Base-by-base conservation (phyloP, 2,329 filamentous ascomycete species). In the Botryotinia globosa region DNA sequence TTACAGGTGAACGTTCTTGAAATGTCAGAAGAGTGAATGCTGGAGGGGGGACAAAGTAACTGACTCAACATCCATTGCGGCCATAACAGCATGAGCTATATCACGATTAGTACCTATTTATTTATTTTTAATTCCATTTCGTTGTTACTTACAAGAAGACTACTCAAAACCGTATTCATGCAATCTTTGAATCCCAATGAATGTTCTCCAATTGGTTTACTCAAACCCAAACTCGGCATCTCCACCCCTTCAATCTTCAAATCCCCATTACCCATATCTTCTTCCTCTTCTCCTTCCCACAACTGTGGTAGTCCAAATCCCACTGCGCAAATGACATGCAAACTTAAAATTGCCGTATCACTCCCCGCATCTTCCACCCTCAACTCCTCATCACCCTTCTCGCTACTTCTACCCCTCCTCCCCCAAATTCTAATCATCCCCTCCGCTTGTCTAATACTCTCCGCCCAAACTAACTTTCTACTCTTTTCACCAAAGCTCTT, bases 261-360 rank as follows among this genome's bases (percentile, higher is more conserved):
- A 12, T 7, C 10, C 12, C 12, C 34, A n/a, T 44, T 32, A 7
- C 32, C 45, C 3, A 37, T 4, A 29, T 25, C 39, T 32, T 37
- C 63, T 29, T 65, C 70, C 9, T 74, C 74, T 39, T 80, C 78
- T 71, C 82, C 81, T 77, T 87, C 84, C 80, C 79, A 80, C 1
- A 76, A 34, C n/a, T 80, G 77, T 2, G 73, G 74, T 4, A 80
- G 77, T 4, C 79, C 86, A 77, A 88, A 88, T 3, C 86, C 86
- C 69, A 86, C 86, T 54, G 83, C 82, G 76, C 85, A 86, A 75
- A 88, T 88, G 59, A 88, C 83, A 78, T 87, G 84, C 51, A 88
- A 78, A 72, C 83, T 85, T 75, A 87, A 79, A 65, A 83, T 83
- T 82, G 87, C 87, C 1, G 85, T 83, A 71, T 85, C 84, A 37